A percentile compares a stretch with the other conserved stretches of the same genome.
phyloP scores from a whole-genome alignment of 306 rosid species.

The Ammopiptanthus mongolicus region DNA sequence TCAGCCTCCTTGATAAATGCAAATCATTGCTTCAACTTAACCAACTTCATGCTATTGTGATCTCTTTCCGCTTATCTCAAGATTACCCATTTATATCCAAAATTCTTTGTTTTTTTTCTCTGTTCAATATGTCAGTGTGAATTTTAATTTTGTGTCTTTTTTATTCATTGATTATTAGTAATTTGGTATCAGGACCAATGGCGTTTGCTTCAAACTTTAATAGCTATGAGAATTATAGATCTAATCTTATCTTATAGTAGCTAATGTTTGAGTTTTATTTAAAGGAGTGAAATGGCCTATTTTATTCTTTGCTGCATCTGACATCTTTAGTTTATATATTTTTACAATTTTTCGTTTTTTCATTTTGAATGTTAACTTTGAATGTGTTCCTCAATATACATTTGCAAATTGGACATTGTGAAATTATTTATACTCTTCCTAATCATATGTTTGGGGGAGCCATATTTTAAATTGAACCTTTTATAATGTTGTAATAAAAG shows the following conservation, averaged over 20 bases:
- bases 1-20: too few relatives aligned
- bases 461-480: not conserved
- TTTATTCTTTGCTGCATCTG: not conserved
- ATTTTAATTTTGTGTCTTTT: not conserved
- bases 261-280: not conserved
- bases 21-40: too few relatives aligned
- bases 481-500: not conserved
- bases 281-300: too few relatives aligned
- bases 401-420: not conserved
- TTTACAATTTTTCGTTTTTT: not conserved
- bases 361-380: not conserved
- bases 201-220: not conserved
- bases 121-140: too few relatives aligned
- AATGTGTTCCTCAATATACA: not conserved
- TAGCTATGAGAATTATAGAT: not conserved
- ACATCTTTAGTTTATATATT: not conserved
- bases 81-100: too few relatives aligned
- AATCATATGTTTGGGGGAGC: not conserved
- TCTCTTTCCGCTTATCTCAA: too few relatives aligned
- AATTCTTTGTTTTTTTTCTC: too few relatives aligned
- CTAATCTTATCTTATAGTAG: too few relatives aligned
- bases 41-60: too few relatives aligned
- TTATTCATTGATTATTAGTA: not conserved
- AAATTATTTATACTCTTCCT: not conserved
- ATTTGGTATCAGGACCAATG: not conserved